These are phyloP conservation scores for Pistacia integerrima DNA, from an alignment of 345 rosid genomes.

Conservation along the genomic window DNA sequence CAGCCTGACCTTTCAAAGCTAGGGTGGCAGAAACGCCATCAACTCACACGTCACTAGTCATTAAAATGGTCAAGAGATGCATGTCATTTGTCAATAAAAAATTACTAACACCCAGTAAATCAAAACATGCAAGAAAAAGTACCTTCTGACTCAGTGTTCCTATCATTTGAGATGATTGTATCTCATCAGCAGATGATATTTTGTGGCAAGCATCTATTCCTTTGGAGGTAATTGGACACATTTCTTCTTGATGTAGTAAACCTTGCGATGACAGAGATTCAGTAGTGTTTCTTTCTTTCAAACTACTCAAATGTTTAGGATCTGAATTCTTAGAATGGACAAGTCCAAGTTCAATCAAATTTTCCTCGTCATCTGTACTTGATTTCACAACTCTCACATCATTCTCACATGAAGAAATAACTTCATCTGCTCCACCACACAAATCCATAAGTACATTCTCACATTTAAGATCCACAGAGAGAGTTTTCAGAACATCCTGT, in stretches of 20 bases:
- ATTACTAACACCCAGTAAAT: not conserved
- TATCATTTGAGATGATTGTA: slow-evolving; percentile 27
- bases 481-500: slow-evolving; percentile 62
- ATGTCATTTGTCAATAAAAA: not conserved
- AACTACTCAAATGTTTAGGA: slow-evolving; percentile 30
- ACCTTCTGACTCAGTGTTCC: slow-evolving; percentile 37
- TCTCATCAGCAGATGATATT: slow-evolving; percentile 20
- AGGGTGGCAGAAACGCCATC: no score
- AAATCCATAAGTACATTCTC: slow-evolving; percentile 47
- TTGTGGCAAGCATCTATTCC: slow-evolving; percentile 28
- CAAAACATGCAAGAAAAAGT: slow-evolving; percentile 1
- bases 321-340: slow-evolving; percentile 31
- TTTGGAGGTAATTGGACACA: slow-evolving; percentile 9
- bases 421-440: slow-evolving; percentile 34
- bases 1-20: not conserved
- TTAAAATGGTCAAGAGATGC: not conserved
- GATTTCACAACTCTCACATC: slow-evolving; percentile 30
- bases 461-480: slow-evolving; percentile 55
- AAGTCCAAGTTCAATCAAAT: slow-evolving; percentile 34
- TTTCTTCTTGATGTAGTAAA: slow-evolving; percentile 23
- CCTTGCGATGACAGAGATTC: slow-evolving; percentile 30
- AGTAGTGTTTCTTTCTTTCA: slow-evolving; percentile 26
- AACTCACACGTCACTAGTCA: no score
- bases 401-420: slow-evolving; percentile 26
- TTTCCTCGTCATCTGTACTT: slow-evolving; percentile 28